A percentile compares a stretch with the other conserved stretches of the same genome.
Conservation (phyloP, 768 basidiomycete genomes). For the Kwoniella bestiolae region DNA sequence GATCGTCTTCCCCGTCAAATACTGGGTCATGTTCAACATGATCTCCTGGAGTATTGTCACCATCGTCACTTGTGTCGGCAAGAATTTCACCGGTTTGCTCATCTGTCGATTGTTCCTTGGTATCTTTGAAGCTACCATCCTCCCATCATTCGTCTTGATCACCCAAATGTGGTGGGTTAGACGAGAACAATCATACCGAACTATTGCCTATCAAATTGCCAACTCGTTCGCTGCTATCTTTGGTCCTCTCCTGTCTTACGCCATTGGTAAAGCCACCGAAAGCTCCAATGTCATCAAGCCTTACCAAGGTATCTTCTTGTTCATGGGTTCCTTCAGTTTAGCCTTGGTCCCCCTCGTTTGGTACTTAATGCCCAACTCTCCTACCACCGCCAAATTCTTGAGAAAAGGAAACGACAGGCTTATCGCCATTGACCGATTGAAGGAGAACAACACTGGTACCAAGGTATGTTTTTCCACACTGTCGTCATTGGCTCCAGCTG, state of each 20-base stretch:
- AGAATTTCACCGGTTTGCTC: slow-evolving; percentile 57
- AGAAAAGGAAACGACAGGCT: slow-evolving; percentile 47
- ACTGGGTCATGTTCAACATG: slow-evolving; percentile 54
- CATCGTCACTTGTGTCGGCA: slow-evolving; percentile 26
- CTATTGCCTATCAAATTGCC: slow-evolving; percentile 38
- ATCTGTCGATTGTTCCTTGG: slow-evolving; percentile 62
- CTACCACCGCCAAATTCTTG: slow-evolving; percentile 53
- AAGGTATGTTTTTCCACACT: too few relatives aligned
- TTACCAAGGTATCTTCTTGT: slow-evolving; percentile 54
- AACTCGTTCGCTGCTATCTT: slow-evolving; percentile 38
- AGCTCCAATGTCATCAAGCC: slow-evolving; percentile 23
- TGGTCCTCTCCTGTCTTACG: slow-evolving; percentile 48
- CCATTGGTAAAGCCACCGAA: slow-evolving; percentile 34
- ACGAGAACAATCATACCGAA: slow-evolving; percentile 44
- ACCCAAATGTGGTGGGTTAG: slow-evolving; percentile 57
- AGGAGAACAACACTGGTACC: slow-evolving; percentile 55
- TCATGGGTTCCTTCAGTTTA: slow-evolving; percentile 48
- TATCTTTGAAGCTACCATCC: slow-evolving; percentile 61
- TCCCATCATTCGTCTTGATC: slow-evolving; percentile 62
- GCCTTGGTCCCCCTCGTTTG: slow-evolving; percentile 44
- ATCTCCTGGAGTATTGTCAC: slow-evolving; percentile 32
- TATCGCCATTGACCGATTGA: slow-evolving; percentile 54
- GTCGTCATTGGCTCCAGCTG: too few relatives aligned
- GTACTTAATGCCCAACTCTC: slow-evolving; percentile 52
- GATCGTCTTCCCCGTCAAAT: slow-evolving; percentile 53